Evolutionary conservation across 305 asterid genomes (phyloP), one percentile per base, ranked within the genome.

Genomic region (Fraxinus floribunda): DNA sequence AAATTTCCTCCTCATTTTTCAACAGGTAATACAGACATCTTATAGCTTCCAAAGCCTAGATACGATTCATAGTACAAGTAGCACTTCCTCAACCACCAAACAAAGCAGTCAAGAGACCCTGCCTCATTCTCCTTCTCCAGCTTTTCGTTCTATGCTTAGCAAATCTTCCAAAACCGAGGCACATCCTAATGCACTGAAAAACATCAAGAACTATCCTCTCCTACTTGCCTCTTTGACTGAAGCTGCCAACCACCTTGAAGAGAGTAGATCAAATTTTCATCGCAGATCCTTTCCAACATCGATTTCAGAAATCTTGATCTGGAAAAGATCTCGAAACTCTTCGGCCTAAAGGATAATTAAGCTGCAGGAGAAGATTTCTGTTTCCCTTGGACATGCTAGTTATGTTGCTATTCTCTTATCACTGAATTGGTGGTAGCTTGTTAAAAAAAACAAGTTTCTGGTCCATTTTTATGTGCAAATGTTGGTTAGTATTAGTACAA

Each of bases 141-240:
- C 85, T 34, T 93, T 94, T 81, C 89, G 81, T 13, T 76, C 93
- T 18, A 86, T 80, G 79, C 89, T 72, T 1, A 85, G 82, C 38
- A 88, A 88, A n/a, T 74, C 92, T 76, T 88, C 95, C 8, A 93
- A 86, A 87, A 94, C 97, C 0, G 97, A 94, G 81, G 97, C 94
- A 39, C 98, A 93, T 82, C 95, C 98, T 0, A 92, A 91, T 84
- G 98, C 98, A 11, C 92, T 92, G 24, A 94, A 91, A 60, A 94
- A 94, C 89, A 92, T 92, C 81, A 93, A 94, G 89, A 94, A 94
- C 83, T 93, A 92, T 82, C 97, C 98, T 41, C 92, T 94, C 80
- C 85, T 94, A 22, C 82, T 94, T 39, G 98, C 97, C 29, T 93
- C 97, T 32, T 84, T 92, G 78, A 90, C 92, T 2, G 95, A 93